Evolutionary conservation across 129 eudicot genomes (phyloP), one percentile per base, ranked within the genome.

Genomic region (Lactuca saligna): DNA sequence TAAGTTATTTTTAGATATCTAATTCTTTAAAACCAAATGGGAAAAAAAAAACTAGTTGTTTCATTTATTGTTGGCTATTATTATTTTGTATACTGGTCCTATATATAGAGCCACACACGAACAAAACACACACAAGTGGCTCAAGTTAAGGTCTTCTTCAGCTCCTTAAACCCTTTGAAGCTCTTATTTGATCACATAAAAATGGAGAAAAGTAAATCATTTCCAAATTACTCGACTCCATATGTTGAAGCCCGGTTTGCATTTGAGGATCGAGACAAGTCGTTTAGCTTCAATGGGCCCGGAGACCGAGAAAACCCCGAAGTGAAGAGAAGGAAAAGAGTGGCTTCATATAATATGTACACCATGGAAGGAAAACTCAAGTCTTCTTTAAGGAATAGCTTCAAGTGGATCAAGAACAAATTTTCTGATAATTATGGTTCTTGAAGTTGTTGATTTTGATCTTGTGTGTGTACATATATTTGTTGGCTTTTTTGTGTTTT

Each of bases 371-470:
- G 92, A 79, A 93, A 89, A 82, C 88, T 93, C 61, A 93, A 93
- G 69, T 86, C 91, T 15, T 86, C 96, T 11, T 55, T 93, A 15
- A 68, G 87, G 33, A 89, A 79, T 79, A 87, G 98, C 84, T 86
- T 93, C 74, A 89, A 87, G 86, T 93, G 98, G 98, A 87, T 93
- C 95, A 93, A 89, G 86, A 87, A 75, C 84, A 93, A 89, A 69
- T 82, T 92, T 50, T 58, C 80, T 6, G 83, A 85, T 29, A 82
- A 70, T 64, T 81, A 75, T 29, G 87, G 83, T 67, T 71, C 80
- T 2, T 83, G 70, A 66, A 34, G 61, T 73, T 63, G 58, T 67
- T 63, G 56, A 50, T 61, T 25, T 54, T 3, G 48, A 57, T 69
- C 70, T 68, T 12, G 41, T 61, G 55, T 61, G 42, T 54, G 74